Conservation (phyloP, 345 rosid species). For the Gossypioides kirkii region DNA sequence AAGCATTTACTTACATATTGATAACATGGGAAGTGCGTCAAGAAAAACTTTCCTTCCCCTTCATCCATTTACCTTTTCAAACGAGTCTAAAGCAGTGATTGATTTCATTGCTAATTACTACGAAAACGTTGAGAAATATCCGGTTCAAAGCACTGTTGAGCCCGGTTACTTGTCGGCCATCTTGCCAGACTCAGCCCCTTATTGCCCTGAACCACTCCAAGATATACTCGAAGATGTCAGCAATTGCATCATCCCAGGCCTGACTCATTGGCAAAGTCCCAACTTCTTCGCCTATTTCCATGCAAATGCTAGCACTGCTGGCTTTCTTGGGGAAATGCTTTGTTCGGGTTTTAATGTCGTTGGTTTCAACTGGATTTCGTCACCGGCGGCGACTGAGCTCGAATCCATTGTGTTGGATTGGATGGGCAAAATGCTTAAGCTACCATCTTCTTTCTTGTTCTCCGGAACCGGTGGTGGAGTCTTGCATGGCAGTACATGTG, state of each 20-base stretch:
- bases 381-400: conserved; percentile 30
- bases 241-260: conserved; percentile 18
- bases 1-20: not conserved
- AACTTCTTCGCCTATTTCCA: conserved; percentile 28
- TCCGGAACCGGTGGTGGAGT: conserved; percentile 11
- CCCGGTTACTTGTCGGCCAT: conserved; percentile 19
- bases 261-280: conserved; percentile 38
- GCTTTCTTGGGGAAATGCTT: conserved; percentile 26
- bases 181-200: conserved; percentile 16
- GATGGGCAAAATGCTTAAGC: conserved; percentile 23
- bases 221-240: conserved; percentile 3
- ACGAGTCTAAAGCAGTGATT: conserved; percentile 22
- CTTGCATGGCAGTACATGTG: conserved; percentile 12
- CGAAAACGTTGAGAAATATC: conserved; percentile 24
- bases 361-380: conserved; percentile 22
- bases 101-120: conserved; percentile 17
- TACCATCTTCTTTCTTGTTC: conserved; percentile 14
- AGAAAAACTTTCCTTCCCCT: not conserved
- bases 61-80: not conserved
- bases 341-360: conserved; percentile 21
- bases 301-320: conserved; percentile 29
- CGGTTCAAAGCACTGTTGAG: conserved; percentile 27
- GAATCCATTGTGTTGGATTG: conserved; percentile 28
- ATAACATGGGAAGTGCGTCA: not conserved
- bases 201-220: conserved; percentile 16